Evolutionary conservation across 257 asterid species (phyloP).

Genomic region (Cynanchum wilfordii): DNA sequence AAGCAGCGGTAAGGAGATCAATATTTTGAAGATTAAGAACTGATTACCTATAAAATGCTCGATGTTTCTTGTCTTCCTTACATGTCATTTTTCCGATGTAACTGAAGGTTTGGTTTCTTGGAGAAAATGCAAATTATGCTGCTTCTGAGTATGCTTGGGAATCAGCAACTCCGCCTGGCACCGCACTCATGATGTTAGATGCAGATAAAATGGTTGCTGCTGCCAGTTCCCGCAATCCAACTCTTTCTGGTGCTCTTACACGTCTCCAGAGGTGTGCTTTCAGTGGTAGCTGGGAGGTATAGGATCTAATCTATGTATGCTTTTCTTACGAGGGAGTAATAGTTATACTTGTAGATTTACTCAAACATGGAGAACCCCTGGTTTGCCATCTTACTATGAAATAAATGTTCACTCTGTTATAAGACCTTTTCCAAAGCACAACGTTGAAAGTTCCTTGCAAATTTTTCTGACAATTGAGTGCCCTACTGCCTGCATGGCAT

Average conservation of each 20-base stretch:
- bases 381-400: neutral
- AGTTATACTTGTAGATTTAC: neutral
- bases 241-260: slow-evolving; percentile 95
- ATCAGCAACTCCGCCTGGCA: slow-evolving; percentile 99
- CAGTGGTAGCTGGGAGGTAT: slow-evolving; percentile 99
- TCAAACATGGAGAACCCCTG: neutral
- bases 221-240: slow-evolving; percentile 99
- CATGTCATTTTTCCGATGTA: slow-evolving; percentile 15
- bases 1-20: slow-evolving; percentile 78
- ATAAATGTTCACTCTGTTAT: neutral
- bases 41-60: slow-evolving; percentile 5
- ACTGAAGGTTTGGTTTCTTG: slow-evolving; percentile 96
- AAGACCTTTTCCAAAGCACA: neutral
- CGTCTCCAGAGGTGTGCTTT: slow-evolving; percentile 98
- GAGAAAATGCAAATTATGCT: slow-evolving; percentile 99
- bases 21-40: slow-evolving; percentile 12
- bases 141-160: slow-evolving; percentile 99
- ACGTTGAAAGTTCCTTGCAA: neutral
- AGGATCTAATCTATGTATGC: slow-evolving; percentile 11
- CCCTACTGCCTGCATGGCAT: neutral
- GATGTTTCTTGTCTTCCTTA: slow-evolving; percentile 4
- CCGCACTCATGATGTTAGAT: slow-evolving; percentile 99
- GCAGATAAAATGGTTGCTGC: slow-evolving; percentile 99
- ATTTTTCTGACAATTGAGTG: neutral
- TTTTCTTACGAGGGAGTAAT: neutral